Conservation (phyloP, 257 asterid species). For the Haberlea rhodopensis region DNA sequence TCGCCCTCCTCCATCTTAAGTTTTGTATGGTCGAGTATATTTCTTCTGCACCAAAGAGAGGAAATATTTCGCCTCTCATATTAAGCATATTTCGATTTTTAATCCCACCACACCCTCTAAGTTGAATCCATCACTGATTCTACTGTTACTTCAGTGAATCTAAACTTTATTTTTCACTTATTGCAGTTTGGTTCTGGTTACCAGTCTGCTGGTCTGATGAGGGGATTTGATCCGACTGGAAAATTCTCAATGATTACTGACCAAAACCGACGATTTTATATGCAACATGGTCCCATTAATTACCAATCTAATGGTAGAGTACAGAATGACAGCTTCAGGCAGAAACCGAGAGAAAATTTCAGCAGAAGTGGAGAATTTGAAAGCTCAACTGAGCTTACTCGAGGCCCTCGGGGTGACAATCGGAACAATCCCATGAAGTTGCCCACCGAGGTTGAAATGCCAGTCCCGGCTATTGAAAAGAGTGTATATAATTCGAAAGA, state of each 20-base stretch:
- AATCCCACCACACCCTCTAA: not conserved
- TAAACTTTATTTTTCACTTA: not conserved
- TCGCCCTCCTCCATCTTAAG: no score
- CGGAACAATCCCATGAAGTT: slow-evolving; percentile 31
- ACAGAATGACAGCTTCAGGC: slow-evolving; percentile 50
- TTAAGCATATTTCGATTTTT: no score
- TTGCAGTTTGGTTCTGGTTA: slow-evolving; percentile 57
- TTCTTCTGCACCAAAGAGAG: not conserved
- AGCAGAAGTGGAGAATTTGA: slow-evolving; percentile 53
- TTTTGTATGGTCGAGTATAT: no score
- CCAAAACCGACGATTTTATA: slow-evolving; percentile 39
- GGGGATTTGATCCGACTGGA: slow-evolving; percentile 45
- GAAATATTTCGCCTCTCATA: not conserved
- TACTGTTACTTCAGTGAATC: not conserved
- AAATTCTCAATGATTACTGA: slow-evolving; percentile 40
- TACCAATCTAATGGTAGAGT: slow-evolving; percentile 40
- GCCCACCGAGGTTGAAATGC: slow-evolving; percentile 43
- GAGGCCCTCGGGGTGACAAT: slow-evolving; percentile 73
- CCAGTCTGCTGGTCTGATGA: slow-evolving; percentile 41
- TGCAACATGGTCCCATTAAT: slow-evolving; percentile 43
- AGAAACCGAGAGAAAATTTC: slow-evolving; percentile 40
- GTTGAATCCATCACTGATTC: no score
- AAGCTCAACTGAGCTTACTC: slow-evolving; percentile 53
- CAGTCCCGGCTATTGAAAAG: slow-evolving; percentile 34
- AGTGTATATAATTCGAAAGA: slow-evolving; percentile 53